Evolutionary conservation across 2,329 filamentous ascomycete species (phyloP).

Genomic region (Colletotrichum tanaceti): DNA sequence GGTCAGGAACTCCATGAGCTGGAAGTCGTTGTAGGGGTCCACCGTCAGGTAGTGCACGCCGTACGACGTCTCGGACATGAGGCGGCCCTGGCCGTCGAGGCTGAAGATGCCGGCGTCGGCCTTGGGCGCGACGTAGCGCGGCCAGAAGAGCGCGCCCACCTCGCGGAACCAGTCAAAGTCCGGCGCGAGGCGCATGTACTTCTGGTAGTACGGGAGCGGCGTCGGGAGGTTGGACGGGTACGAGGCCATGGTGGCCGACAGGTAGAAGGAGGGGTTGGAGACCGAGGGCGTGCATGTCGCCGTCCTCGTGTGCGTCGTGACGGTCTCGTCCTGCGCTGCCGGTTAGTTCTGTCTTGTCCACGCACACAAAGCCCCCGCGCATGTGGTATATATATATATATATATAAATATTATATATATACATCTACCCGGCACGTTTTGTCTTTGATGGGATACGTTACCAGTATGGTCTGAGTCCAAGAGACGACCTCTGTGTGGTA

Average conservation of each 20-base stretch:
- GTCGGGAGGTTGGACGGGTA: neutral
- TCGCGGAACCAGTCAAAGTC: neutral
- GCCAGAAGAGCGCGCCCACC: neutral
- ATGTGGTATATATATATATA: neutral
- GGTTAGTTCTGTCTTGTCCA: neutral
- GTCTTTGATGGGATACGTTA: no score
- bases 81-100: slow-evolving; percentile 14
- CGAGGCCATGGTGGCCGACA: neutral
- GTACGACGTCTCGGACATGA: slow-evolving; percentile 12
- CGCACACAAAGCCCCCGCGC: neutral
- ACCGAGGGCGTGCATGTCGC: neutral
- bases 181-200: neutral
- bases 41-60: neutral
- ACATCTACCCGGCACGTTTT: no score
- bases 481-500: no score
- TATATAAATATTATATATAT: no score
- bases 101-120: neutral
- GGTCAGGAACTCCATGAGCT: neutral
- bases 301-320: neutral
- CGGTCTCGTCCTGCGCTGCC: no score
- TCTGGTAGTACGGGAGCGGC: neutral
- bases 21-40: neutral
- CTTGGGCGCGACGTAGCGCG: neutral
- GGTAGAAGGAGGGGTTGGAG: slow-evolving; percentile 1
- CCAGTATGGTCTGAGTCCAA: no score